Percentiles rank a stretch among this genome's conserved stretches.
phyloP scores from a whole-genome alignment of 2,329 filamentous ascomycete species.

The Calonectria pteridis region DNA sequence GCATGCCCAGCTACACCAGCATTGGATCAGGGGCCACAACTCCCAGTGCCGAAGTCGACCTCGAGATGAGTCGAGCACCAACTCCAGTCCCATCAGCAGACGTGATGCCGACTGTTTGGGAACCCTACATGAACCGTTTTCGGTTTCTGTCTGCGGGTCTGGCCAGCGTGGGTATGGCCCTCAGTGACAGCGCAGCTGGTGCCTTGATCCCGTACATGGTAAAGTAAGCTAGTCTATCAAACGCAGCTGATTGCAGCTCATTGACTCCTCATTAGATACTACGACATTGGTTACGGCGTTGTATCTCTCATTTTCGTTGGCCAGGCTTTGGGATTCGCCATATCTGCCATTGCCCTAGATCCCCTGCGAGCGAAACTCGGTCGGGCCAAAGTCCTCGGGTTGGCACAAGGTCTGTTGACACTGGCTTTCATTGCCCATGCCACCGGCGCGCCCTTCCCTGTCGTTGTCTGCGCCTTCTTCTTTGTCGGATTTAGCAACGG shows the following conservation, averaged over 20 bases:
- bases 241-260: background rate
- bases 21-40: conserved; percentile 24
- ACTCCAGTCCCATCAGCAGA: conserved; percentile 58
- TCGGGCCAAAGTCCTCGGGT: conserved; percentile 71
- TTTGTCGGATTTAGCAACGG: conserved; percentile 72
- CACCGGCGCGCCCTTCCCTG: conserved; percentile 76
- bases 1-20: conserved; percentile 29
- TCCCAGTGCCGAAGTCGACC: conserved; percentile 39
- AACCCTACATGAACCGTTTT: conserved; percentile 77
- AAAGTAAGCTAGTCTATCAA: conserved; percentile 51
- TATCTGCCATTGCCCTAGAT: conserved; percentile 78
- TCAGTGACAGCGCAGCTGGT: conserved; percentile 82
- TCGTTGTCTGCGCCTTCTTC: conserved; percentile 77
- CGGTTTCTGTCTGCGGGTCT: conserved; percentile 74
- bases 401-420: conserved; percentile 68
- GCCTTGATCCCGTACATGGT: conserved; percentile 87
- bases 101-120: conserved; percentile 68
- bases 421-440: conserved; percentile 75
- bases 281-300: conserved; percentile 80
- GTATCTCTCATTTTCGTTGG: conserved; percentile 87
- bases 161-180: conserved; percentile 75
- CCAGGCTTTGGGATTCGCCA: conserved; percentile 82
- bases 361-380: conserved; percentile 72
- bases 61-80: conserved; percentile 67
- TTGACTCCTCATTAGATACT: conserved; percentile 60